Evolutionary conservation across 805 yeast genomes (phyloP), one percentile per base, ranked within the genome.

Genomic region (Blastobotrys terrestris): DNA sequence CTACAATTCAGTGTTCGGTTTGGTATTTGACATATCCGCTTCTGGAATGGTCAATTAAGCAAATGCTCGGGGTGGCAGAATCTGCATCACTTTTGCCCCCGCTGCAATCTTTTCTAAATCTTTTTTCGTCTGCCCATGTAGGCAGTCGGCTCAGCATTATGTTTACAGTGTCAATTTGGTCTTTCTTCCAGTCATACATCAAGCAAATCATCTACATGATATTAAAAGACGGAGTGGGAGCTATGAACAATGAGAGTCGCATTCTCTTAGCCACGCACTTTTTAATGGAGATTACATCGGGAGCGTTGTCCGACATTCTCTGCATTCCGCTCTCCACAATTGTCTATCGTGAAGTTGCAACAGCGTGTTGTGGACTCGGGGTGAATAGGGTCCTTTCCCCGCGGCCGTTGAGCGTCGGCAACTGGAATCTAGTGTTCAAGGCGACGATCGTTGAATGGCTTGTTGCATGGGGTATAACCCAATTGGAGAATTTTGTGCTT

Each of bases 371-470:
- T 11, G 35, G 11, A 11, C 35, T 26, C 35, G 35, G n/a, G n/a
- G 11, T 26, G 35, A 26, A 26, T 26, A 26, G 35, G 35, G 35
- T 26, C 35, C 5, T 26, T 26, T 26, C 35, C 35, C 35, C 35
- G 11, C 35, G 35, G 11, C 35, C 35, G 11, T 26, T 26, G 35
- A 11, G 35, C 35, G 11, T 6, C 13, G 31, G 48, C 39, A 51
- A 53, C 22, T 21, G 48, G 19, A 21, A 31, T 3, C 49, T 43
- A 2, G 13, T 54, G n/a, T 20, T 46, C 44, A 41, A 26, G 13
- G 15, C 50, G 8, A 21, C 48, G 7, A 39, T 35, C 3, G 16
- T 52, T 3, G 57, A 54, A 20, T 54, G 54, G 54, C 35, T 48
- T 13, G 46, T 48, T 31, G 16, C 47, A 40, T 52, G 54, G 54